phyloP scores from a whole-genome alignment of 805 yeast genomes.

The Sungouiozyma ichnusensis region DNA sequence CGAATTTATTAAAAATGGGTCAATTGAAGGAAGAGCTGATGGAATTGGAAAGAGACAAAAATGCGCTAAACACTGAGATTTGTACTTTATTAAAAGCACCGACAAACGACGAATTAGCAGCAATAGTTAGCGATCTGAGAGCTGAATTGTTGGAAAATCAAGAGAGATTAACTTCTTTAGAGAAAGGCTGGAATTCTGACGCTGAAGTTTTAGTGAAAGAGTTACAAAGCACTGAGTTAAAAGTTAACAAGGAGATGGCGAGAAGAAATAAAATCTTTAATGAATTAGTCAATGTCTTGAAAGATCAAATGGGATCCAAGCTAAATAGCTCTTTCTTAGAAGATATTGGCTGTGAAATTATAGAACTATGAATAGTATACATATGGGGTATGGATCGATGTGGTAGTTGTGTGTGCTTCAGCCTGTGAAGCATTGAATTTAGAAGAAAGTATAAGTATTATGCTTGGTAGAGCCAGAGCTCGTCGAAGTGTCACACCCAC shows the following conservation, averaged over 20 bases:
- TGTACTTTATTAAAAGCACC: not conserved
- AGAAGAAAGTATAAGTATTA: not conserved
- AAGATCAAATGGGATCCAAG: slow-evolving; percentile 19
- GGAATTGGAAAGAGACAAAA: slow-evolving; percentile 12
- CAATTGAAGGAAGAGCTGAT: slow-evolving; percentile 17
- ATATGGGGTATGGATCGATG: too few species aligned
- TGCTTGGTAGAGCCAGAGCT: slow-evolving; percentile 1
- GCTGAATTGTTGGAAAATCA: not conserved
- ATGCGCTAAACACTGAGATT: not conserved
- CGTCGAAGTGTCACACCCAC: slow-evolving; percentile 10
- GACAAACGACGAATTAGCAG: slow-evolving; percentile 1
- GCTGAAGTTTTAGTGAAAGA: slow-evolving; percentile 5
- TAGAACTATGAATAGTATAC: slow-evolving; percentile 3
- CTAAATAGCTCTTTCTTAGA: slow-evolving; percentile 21
- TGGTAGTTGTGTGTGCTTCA: too few species aligned
- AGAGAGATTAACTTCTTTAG: not conserved
- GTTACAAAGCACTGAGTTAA: slow-evolving; percentile 6
- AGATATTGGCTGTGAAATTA: slow-evolving; percentile 18
- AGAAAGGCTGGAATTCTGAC: not conserved
- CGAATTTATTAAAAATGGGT: slow-evolving; percentile 10
- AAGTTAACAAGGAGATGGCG: slow-evolving; percentile 11
- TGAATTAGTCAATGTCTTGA: slow-evolving; percentile 13
- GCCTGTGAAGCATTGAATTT: too few species aligned
- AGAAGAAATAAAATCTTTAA: slow-evolving; percentile 13
- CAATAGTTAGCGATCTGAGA: not conserved